Base-by-base conservation (phyloP, 208 protist species). In the Leishmania gerbilli region DNA sequence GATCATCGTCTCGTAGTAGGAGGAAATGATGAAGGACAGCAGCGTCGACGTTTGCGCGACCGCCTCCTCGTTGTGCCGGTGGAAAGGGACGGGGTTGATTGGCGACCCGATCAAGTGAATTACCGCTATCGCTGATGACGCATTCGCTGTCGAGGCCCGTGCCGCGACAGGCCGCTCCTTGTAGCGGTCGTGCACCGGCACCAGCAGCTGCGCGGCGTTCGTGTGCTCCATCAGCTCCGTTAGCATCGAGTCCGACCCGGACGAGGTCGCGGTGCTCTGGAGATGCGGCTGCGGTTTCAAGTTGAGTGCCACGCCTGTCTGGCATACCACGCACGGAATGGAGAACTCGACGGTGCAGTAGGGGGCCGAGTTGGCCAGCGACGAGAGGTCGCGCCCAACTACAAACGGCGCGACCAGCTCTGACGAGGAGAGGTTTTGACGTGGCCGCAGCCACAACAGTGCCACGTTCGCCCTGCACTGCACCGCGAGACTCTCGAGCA, bases 351-450 rank as follows among this genome's bases (percentile, higher is more conserved):
- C 85, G 9, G 93, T 88, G 78, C 92, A 90, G 82, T 95, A 96
- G 27, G 95, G 95, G 7, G 95, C 92, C 8, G 92, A 92, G 79
- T 90, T 88, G 2, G 83, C 81, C 42, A 96, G 83, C 40, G 90
- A 87, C 27, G 84, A 84, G 42, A 92, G 79, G 47, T 96, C 92
- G 3, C 91, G 88, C 8, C 93, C 92, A 17, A 98, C 93, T 1
- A 96, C 93, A 88, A 98, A 98, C 24, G 95, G 95, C 27, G 93
- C 93, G 27, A 98, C 88, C 17, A 98, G 91, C 81, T 96, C 95
- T 7, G 87, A 86, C 9, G 93, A 93, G 6, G 95, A 85, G 42
- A 90, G 85, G 21, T 89, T 93, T 62, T 81, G 82, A 47, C 89
- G 91, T 21, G 92, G 92, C 15, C 89, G 87, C 53, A 98, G 67